Evolutionary conservation across 176 grass and related monocot species (phyloP).

Genomic region (Musa troglodytarum): DNA sequence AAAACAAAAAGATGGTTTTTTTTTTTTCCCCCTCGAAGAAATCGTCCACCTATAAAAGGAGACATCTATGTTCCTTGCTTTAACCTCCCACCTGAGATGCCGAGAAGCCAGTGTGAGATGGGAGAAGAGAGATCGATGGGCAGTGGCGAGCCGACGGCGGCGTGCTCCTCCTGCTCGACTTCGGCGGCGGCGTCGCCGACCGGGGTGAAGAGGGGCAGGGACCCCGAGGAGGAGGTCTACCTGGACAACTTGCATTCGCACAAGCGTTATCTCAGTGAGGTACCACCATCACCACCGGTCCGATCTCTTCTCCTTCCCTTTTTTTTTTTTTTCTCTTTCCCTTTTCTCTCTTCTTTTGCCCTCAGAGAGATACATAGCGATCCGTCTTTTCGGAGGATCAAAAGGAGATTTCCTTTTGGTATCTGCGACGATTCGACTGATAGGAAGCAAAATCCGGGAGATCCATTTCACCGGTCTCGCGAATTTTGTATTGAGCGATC

Average conservation of each 20-base stretch:
- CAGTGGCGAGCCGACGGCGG: slow-evolving; percentile 37
- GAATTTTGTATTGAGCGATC: neutral
- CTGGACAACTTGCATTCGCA: slow-evolving; percentile 94
- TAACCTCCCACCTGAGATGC: neutral
- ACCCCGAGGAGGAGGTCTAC: slow-evolving; percentile 94
- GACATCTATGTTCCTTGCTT: neutral
- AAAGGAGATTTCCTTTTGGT: neutral
- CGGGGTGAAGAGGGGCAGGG: slow-evolving; percentile 59
- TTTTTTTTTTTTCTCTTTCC: neutral
- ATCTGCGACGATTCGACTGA: no score
- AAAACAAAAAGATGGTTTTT: no score
- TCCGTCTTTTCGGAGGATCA: neutral
- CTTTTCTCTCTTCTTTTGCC: neutral
- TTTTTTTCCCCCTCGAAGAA: no score
- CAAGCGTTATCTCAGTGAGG: slow-evolving; percentile 96
- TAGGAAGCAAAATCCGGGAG: neutral
- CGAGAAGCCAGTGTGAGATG: neutral
- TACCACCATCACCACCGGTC: neutral
- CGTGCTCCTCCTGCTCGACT: slow-evolving; percentile 38
- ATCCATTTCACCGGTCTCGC: neutral
- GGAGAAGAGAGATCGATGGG: slow-evolving; percentile 1
- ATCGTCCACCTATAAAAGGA: no score
- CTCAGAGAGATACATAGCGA: neutral
- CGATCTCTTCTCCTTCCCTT: neutral
- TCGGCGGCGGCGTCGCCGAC: slow-evolving; percentile 22